phyloP scores from a whole-genome alignment of 176 grass and related monocot genomes.

The Paspalum vaginatum region DNA sequence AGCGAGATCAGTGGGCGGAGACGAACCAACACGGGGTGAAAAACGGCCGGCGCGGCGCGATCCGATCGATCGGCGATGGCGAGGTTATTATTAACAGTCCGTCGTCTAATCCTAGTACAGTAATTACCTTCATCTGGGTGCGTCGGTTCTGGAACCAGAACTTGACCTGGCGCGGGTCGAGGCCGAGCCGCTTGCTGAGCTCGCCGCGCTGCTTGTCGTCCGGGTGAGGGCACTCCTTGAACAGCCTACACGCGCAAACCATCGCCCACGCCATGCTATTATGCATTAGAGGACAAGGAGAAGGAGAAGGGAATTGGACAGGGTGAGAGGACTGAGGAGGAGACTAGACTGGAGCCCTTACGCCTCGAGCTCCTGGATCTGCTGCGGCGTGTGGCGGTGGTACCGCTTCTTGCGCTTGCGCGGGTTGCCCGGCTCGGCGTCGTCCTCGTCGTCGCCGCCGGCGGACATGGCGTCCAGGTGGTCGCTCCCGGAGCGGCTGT shows the following conservation, averaged over 20 bases:
- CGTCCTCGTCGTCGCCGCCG: conserved; percentile 60
- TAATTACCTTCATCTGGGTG: conserved; percentile 85
- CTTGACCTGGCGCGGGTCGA: conserved; percentile 95
- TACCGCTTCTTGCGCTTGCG: conserved; percentile 93
- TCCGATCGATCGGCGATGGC: background rate
- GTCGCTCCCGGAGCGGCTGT: conserved; percentile 85
- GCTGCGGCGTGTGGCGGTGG: conserved; percentile 95
- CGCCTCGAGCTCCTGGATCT: conserved; percentile 98
- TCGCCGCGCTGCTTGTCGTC: conserved; percentile 94
- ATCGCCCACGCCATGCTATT: background rate
- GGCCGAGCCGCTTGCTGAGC: conserved; percentile 78
- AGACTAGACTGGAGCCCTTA: too few species aligned
- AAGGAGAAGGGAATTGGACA: too few species aligned
- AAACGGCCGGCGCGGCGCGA: too few species aligned
- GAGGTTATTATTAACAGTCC: too few species aligned
- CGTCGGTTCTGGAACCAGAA: conserved; percentile 99
- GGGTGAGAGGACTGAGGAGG: too few species aligned
- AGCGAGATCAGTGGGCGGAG: background rate
- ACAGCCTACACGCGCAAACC: conserved; percentile 53
- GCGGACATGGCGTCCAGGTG: conserved; percentile 76
- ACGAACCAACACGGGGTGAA: too few species aligned
- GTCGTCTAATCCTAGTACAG: too few species aligned
- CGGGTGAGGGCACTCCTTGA: conserved; percentile 98
- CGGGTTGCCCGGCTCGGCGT: conserved; percentile 62
- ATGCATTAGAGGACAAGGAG: conserved; percentile 53